Evolutionary conservation across 1,284 basidiomycete genomes (phyloP).

Genomic region (Fomitopsis palustris): DNA sequence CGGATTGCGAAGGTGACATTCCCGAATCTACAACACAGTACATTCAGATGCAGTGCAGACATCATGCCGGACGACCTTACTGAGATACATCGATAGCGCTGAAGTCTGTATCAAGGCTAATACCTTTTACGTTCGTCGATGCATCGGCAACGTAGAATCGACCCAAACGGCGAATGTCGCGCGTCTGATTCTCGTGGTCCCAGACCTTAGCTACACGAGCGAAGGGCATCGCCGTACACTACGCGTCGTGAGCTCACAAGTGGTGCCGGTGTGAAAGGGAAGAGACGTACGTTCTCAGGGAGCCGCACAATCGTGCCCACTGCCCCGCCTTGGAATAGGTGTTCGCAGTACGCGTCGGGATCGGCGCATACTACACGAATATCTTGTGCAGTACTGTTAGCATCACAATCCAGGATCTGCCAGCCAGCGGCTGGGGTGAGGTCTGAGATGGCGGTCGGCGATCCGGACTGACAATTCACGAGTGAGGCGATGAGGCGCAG

Average conservation of each 20-base stretch:
- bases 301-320: conserved; percentile 49
- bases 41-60: too few relatives aligned
- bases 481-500: neutral
- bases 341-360: conserved; percentile 36
- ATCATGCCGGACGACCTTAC: conserved; percentile 12
- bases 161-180: conserved; percentile 31
- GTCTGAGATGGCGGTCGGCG: conserved; percentile 43
- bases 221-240: conserved; percentile 50
- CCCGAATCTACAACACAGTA: conserved; percentile 22
- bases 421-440: conserved; percentile 52
- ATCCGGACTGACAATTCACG: conserved; percentile 23
- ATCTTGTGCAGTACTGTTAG: conserved; percentile 36
- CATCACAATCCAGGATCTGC: conserved; percentile 45
- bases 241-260: neutral
- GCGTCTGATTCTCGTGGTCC: conserved; percentile 37
- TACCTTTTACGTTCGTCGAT: conserved; percentile 35
- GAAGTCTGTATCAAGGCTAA: conserved; percentile 43
- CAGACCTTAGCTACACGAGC: conserved; percentile 44
- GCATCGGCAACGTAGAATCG: conserved; percentile 34
- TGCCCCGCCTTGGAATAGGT: conserved; percentile 42
- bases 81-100: conserved; percentile 29
- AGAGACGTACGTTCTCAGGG: conserved; percentile 41
- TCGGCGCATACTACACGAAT: conserved; percentile 45
- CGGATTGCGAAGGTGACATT: conserved; percentile 36
- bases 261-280: neutral